Base-by-base conservation (phyloP, 2,329 filamentous ascomycete genomes). In the Aspergillus sp. region DNA sequence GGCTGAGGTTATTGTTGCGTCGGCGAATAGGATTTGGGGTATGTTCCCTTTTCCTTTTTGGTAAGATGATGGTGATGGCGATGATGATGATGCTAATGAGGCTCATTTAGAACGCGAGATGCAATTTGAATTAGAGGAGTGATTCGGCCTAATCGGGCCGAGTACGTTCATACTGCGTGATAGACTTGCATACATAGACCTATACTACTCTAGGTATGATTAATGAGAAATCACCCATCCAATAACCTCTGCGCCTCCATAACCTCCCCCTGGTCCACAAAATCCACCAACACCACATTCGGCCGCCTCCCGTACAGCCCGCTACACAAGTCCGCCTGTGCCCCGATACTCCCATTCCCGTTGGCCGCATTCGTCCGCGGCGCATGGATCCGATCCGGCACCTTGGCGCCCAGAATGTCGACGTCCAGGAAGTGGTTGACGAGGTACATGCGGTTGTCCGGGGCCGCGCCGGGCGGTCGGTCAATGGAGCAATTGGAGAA, bases 21-120 rank as follows among this genome's bases (percentile, higher is more conserved):
- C 82, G 41, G 85, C 85, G 12, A 86, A 80, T 65, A 75, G 77
- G 50, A 67, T 88, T 26, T 88, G 83, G 82, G 81, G 67, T 70
- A 60, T 44, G 60, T 56, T 39, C 39, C 39, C 28, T 38, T 28
- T 5, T 39, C 30, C 7, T 46, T 7, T 5, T 5, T 27, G 46
- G 10, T 35, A 27, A 3, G 8, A 6, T 27, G 28, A n/a, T 41
- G 36, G 50, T 57, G 33, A 55, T 42, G 19, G 19, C 19, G 19
- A 19, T 19, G 19, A 19, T 19, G 19, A 19, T 19, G 19, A 19
- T 19, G 19, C 19, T 19, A 19, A 19, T 19, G 19, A 1, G 19
- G 1, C 1, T 19, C 39, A 26, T 29, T 33, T 43, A 69, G 66
- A 68, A 38, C 64, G 60, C 30, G 63, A 68, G 48, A 61, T 64